Evolutionary conservation across 257 asterid genomes (phyloP), one percentile per base, ranked within the genome.

Genomic region (Handroanthus guayacan): DNA sequence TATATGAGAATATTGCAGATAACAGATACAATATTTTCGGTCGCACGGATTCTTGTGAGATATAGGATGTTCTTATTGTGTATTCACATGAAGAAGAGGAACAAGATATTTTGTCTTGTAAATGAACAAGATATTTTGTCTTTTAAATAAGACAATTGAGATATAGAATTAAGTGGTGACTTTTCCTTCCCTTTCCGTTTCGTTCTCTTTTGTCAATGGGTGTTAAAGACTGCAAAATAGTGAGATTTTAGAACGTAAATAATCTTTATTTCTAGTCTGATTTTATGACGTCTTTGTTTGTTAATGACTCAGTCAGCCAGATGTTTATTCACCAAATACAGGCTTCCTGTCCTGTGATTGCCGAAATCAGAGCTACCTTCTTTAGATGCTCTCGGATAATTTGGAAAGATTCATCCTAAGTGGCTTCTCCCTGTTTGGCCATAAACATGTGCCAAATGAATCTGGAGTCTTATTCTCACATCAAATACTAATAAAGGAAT

Each of bases 21-120:
- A 94, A 92, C 82, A 93, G 97, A 72, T 94, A 92, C 74, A 84
- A 84, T 17, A 67, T 94, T 72, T 94, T 94, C 69, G 97, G 98
- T 47, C 95, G 94, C 72, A 52, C 97, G 5, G 97, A 94, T 63
- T 83, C 98, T 25, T 94, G 97, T 80, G 97, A 94, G 18, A 60
- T 94, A 80, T 89, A 88, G 82, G 71, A 44, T 17, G 43, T 67
- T 47, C 72, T 18, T 72, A 17, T 39, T 72, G 54, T 75, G 36
- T 70, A 62, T 78, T 55, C 64, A 37, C 36, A 69, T 81, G 66
- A 75, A 44, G 71, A 48, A 66, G 51, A 18, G 39, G 62, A 48
- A 58, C 67, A 16, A 41, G 73, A 31, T 67, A 60, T 55, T 71
- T n/a, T 52, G 39, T 69, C 65, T 41, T 74, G 77, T 58, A 80